A percentile compares a stretch with the other conserved stretches of the same genome.
These are phyloP conservation scores for Cutaneotrichosporon cutaneum DNA, from an alignment of 1,284 basidiomycete species.

Conservation along the genomic window DNA sequence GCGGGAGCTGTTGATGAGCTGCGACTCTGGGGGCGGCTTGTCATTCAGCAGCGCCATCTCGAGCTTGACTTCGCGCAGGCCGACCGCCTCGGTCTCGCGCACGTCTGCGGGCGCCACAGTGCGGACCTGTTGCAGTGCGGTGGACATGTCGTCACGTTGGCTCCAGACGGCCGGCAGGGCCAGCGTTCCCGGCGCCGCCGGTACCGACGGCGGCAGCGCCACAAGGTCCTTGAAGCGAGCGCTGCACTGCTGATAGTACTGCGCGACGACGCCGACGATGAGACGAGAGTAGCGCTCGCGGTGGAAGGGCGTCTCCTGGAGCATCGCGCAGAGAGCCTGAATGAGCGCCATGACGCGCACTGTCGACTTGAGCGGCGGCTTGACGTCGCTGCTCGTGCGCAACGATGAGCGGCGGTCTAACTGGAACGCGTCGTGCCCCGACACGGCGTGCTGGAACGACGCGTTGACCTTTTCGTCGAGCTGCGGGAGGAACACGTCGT, in stretches of 20 bases:
- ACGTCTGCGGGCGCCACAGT: conserved; percentile 24
- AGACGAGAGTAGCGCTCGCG: conserved; percentile 90
- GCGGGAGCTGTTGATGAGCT: conserved; percentile 74
- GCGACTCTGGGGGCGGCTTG: conserved; percentile 60
- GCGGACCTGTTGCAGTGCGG: conserved; percentile 61
- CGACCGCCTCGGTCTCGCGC: conserved; percentile 3
- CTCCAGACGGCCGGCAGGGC: conserved; percentile 80
- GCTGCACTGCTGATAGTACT: conserved; percentile 93
- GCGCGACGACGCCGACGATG: conserved; percentile 91
- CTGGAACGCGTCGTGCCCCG: conserved; percentile 79
- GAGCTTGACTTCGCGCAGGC: conserved; percentile 12
- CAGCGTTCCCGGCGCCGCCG: not conserved
- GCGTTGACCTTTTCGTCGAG: conserved; percentile 90
- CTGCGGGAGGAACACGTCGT: conserved; percentile 89
- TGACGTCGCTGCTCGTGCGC: conserved; percentile 19
- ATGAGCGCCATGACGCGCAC: conserved; percentile 85
- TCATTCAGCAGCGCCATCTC: conserved; percentile 50
- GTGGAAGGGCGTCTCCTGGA: conserved; percentile 92
- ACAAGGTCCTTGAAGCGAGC: conserved; percentile 67
- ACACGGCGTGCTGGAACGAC: conserved; percentile 81
- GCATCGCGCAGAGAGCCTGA: conserved; percentile 89
- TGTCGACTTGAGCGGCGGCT: conserved; percentile 67
- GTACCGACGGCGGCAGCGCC: conserved; percentile 10
- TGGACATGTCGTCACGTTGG: conserved; percentile 72
- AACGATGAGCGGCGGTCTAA: conserved; percentile 31